Evolutionary conservation across 768 basidiomycete species (phyloP).

Genomic region (Leccinum broughii): DNA sequence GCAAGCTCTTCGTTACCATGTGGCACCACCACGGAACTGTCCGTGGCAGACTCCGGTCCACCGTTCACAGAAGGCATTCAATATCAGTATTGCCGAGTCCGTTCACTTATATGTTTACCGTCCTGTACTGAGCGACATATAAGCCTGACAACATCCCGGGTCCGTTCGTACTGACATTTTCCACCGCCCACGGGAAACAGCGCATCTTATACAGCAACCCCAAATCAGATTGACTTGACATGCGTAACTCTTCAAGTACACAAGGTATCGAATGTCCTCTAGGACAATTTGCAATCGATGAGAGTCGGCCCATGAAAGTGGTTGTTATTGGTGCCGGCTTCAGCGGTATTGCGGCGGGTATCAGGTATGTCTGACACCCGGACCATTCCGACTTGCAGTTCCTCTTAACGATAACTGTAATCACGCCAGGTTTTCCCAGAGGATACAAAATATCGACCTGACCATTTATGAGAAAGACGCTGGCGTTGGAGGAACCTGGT

Average conservation of each 20-base stretch:
- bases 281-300: neutral
- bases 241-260: neutral
- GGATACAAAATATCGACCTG: constrained; percentile 47
- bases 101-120: neutral
- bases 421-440: neutral
- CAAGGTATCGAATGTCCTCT: neutral
- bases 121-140: neutral
- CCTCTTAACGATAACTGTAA: neutral
- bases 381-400: neutral
- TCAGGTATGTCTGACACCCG: neutral
- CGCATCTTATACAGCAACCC: too few relatives aligned
- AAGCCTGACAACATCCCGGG: neutral
- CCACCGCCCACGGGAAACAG: too few relatives aligned
- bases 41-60: too few relatives aligned
- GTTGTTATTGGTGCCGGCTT: neutral
- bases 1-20: too few relatives aligned
- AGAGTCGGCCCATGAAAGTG: neutral
- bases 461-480: constrained; percentile 59
- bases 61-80: too few relatives aligned
- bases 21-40: too few relatives aligned
- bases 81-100: too few relatives aligned
- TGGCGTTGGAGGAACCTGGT: constrained; percentile 67
- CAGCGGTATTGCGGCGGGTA: neutral
- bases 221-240: neutral
- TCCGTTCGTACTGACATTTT: too few relatives aligned